Conservation (phyloP, 148 eudicot genomes). For the Rhododendron griersonianum region DNA sequence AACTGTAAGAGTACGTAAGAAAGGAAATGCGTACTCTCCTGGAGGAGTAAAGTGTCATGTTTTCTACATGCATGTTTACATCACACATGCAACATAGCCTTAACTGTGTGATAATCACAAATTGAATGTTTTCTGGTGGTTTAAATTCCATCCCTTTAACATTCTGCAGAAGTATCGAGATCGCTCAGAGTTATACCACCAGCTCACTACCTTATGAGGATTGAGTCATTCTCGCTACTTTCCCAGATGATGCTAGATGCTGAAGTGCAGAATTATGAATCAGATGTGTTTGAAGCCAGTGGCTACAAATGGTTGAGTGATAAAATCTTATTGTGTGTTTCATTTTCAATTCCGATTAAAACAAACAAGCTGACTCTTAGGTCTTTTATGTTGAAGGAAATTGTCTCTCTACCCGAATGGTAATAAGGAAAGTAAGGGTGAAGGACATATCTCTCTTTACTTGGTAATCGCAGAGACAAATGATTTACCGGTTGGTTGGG, state of each 20-base stretch:
- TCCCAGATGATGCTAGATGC: background rate
- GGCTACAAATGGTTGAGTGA: slow-evolving; percentile 5
- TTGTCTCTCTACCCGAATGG: background rate
- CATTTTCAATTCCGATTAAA: too few species aligned
- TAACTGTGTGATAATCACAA: too few species aligned
- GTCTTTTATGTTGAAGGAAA: background rate
- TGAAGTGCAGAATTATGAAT: background rate
- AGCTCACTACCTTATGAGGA: background rate
- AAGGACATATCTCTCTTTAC: slow-evolving; percentile 1
- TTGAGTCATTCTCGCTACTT: background rate
- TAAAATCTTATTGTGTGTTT: background rate
- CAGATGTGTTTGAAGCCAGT: background rate
- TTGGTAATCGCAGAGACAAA: background rate
- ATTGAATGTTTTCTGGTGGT: too few species aligned
- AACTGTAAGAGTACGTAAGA: too few species aligned
- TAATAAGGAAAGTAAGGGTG: background rate
- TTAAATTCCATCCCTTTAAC: too few species aligned
- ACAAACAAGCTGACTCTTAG: background rate
- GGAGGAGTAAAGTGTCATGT: too few species aligned
- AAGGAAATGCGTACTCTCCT: background rate
- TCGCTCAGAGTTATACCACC: background rate
- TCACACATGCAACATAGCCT: too few species aligned
- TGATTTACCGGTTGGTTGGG: slow-evolving; percentile 7
- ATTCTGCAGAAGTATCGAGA: too few species aligned
- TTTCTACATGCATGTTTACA: too few species aligned